Percentiles rank a stretch among this genome's conserved stretches.
Conservation (phyloP, 2,329 filamentous ascomycete genomes). For the Didymosphaeria variabile region DNA sequence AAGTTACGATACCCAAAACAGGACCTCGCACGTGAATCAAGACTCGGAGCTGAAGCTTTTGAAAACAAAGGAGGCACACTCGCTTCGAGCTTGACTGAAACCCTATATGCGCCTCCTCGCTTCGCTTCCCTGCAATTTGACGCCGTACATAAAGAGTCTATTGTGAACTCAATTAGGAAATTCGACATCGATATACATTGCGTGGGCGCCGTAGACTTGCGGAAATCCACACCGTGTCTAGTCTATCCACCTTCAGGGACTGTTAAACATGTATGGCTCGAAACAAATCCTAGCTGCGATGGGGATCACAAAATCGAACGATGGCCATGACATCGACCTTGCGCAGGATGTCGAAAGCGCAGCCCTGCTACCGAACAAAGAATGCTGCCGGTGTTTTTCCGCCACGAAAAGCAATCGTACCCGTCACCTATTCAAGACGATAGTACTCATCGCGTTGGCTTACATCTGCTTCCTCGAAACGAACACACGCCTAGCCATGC, state of each 20-base stretch:
- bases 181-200: background rate
- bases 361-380: background rate
- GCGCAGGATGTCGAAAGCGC: background rate
- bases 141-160: background rate
- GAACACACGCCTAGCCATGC: constrained; percentile 5
- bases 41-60: background rate
- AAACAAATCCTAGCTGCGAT: background rate
- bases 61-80: background rate
- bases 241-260: background rate
- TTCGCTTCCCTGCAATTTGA: background rate
- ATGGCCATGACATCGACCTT: background rate
- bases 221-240: background rate
- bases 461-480: constrained; percentile 15
- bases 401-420: background rate
- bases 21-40: background rate
- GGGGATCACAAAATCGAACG: background rate
- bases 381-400: background rate
- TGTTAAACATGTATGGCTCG: background rate
- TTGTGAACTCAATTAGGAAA: constrained; percentile 6
- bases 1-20: too few species aligned
- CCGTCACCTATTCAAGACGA: constrained; percentile 7
- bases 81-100: background rate
- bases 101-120: background rate
- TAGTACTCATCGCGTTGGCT: constrained; percentile 9
- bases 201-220: too few species aligned